Base-by-base conservation (phyloP, 2,329 filamentous ascomycete genomes). In the Cladosporium sp. region DNA sequence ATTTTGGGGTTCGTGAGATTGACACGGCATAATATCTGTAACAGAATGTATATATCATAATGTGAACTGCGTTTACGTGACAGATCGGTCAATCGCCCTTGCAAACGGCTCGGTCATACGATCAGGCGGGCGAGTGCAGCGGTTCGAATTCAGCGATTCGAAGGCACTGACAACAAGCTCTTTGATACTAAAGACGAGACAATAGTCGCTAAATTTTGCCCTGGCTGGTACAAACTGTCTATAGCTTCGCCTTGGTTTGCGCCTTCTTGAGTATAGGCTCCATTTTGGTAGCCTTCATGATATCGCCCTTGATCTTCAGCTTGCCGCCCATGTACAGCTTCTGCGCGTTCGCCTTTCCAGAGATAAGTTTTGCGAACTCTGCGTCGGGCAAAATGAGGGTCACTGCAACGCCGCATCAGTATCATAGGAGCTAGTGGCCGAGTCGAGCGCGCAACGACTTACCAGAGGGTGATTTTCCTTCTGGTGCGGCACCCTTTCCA, bases 261-360 rank as follows among this genome's bases (percentile, higher is more conserved):
- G 88, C 87, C 79, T 90, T 93, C 80, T 89, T 90, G 60, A 95
- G 76, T 65, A 97, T 86, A 40, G 89, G 87, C 74, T 96, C 90
- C 74, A 96, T 83, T 84, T 95, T 95, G 56, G 91, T 96, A 35
- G 93, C 87, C 82, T 96, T 96, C 92, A 97, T 97, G 56, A 97
- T 84, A 71, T 97, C 90, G 58, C 93, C 93, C 83, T 90, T 95
- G 70, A 97, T 83, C 87, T 97, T 98, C 68, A 98, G 79, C 80
- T 95, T 96, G 65, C 93, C 93, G n/a, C 82, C 82, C 92, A 98
- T 97, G 76, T 97, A 96, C 59, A 98, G 77, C 63, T 85, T 84
- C 79, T 98, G 93, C 53, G 93, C 90, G 68, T 96, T 95, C 64
- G 88, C 89, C 77, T 95, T 89, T 69, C 93, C 93, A 35, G 78